Conservation (phyloP, 1,284 basidiomycete genomes). For the Rhodotorula mucilaginosa region DNA sequence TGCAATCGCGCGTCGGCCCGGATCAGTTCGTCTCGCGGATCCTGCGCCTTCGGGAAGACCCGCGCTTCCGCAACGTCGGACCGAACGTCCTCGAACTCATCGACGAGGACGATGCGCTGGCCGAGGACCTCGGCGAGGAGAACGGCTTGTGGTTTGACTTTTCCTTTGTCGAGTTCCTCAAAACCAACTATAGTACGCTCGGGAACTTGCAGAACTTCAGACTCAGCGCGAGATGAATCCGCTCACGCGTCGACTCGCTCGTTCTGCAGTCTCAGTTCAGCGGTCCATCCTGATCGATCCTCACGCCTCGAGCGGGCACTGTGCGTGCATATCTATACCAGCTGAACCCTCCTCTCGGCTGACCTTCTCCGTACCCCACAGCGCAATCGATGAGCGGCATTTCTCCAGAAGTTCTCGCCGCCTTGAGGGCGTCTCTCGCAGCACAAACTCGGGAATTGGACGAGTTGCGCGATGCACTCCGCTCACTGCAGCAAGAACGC, state of each 20-base stretch:
- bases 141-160: conserved; percentile 98
- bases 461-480: conserved; percentile 51
- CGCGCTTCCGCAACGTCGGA: conserved; percentile 81
- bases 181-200: conserved; percentile 81
- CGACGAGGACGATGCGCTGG: conserved; percentile 48
- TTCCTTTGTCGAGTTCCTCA: conserved; percentile 99
- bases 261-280: conserved; percentile 54
- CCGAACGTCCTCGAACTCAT: conserved; percentile 64
- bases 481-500: conserved; percentile 48
- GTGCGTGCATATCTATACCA: neutral
- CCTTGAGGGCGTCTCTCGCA: conserved; percentile 73
- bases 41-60: conserved; percentile 80
- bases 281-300: conserved; percentile 56
- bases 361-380: conserved; percentile 13
- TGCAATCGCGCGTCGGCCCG: conserved; percentile 73
- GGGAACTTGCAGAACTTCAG: conserved; percentile 45
- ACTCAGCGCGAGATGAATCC: neutral
- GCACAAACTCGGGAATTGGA: conserved; percentile 75
- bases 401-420: conserved; percentile 74
- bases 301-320: conserved; percentile 31
- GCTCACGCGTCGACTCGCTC: neutral
- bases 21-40: conserved; percentile 87
- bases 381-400: conserved; percentile 61
- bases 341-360: neutral
- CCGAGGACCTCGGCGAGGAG: conserved; percentile 59